Evolutionary conservation across 2,329 filamentous ascomycete species (phyloP).

Genomic region (Calycina marina): DNA sequence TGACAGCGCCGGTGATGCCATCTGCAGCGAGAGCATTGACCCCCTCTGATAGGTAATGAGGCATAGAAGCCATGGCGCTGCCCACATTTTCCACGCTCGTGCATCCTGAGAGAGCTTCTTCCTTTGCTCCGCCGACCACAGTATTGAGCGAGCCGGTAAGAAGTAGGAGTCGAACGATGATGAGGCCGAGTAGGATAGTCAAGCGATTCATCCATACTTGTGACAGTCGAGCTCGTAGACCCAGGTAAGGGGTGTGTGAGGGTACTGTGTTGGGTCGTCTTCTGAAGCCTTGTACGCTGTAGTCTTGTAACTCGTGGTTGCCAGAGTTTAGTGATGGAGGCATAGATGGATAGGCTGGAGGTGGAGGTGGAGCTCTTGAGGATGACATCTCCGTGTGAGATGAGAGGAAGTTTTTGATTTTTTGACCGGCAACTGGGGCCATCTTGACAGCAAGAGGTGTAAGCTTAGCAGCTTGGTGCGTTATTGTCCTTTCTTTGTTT

Average conservation of each 20-base stretch:
- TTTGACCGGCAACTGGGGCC: conserved; percentile 21
- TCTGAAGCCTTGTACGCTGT: conserved; percentile 6
- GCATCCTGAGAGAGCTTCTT: conserved; percentile 76
- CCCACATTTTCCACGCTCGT: conserved; percentile 85
- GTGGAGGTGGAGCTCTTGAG: conserved; percentile 8
- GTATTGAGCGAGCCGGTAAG: conserved; percentile 58
- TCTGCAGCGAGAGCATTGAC: conserved; percentile 75
- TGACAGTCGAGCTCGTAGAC: conserved; percentile 74
- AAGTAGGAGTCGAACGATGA: conserved; percentile 69
- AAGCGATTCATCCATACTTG: conserved; percentile 97
- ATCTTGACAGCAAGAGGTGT: too few relatives aligned
- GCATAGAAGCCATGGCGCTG: conserved; percentile 95
- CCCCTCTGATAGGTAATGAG: conserved; percentile 79
- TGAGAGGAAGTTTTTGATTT: conserved; percentile 18
- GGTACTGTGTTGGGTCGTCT: conserved; percentile 40
- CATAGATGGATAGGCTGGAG: conserved; percentile 22
- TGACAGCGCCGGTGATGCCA: conserved; percentile 67
- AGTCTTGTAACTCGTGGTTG: conserved; percentile 19
- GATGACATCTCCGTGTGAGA: conserved; percentile 23
- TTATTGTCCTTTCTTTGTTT: too few relatives aligned
- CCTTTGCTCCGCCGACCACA: conserved; percentile 61
- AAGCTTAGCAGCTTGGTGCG: too few relatives aligned
- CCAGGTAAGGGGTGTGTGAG: conserved; percentile 79
- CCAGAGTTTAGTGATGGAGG: conserved; percentile 22
- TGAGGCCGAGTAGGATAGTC: conserved; percentile 78